Evolutionary conservation across 179 eudicot species (phyloP).

Genomic region (Drosera spatulata): DNA sequence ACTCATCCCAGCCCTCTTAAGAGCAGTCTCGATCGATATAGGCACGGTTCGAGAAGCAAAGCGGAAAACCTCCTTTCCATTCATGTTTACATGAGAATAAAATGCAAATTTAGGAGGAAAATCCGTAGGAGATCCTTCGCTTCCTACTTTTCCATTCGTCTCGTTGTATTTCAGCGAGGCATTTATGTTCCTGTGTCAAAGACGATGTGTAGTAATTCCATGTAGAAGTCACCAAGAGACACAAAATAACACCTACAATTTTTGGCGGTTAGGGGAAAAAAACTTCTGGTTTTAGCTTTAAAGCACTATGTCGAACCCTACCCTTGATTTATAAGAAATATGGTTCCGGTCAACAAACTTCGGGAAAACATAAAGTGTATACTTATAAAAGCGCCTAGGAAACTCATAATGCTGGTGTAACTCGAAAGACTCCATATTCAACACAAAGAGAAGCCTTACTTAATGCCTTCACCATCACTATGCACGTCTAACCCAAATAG

Average conservation of each 20-base stretch:
- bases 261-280: no score
- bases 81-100: constrained; percentile 73
- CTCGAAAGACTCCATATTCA: no score
- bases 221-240: no score
- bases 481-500: constrained; percentile 78
- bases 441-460: constrained; percentile 21
- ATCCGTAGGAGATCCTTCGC: constrained; percentile 42
- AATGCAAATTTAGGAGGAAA: constrained; percentile 48
- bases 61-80: constrained; percentile 88
- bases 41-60: constrained; percentile 86
- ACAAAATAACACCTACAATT: no score
- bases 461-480: constrained; percentile 82
- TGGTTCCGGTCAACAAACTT: no score
- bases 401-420: no score
- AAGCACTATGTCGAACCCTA: no score
- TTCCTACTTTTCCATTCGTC: constrained; percentile 29
- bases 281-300: no score
- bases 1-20: constrained; percentile 64
- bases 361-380: no score
- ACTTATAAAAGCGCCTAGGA: no score
- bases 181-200: constrained; percentile 57
- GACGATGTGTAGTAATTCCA: no score
- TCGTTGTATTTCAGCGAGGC: constrained; percentile 40
- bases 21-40: constrained; percentile 65
- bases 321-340: no score